phyloP scores from a whole-genome alignment of 257 asterid species.

The Solanum bulbocastanum region DNA sequence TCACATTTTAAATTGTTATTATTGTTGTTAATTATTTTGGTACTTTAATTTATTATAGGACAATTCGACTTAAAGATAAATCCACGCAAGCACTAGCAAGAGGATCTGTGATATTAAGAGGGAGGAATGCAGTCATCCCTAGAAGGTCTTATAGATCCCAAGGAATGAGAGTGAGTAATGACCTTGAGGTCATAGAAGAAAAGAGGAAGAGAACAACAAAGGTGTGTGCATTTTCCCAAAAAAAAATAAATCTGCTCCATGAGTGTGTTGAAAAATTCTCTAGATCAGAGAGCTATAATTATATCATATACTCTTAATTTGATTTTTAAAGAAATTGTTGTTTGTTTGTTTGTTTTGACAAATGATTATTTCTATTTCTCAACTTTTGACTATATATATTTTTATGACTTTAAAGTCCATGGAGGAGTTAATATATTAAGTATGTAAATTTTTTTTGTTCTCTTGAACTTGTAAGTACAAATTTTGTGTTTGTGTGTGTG shows the following conservation, averaged over 20 bases:
- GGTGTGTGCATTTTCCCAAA: background rate
- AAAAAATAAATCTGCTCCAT: background rate
- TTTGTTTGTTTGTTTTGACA: background rate
- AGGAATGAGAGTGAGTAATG: background rate
- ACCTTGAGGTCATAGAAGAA: background rate
- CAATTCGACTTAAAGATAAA: background rate
- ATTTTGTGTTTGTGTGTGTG: no score
- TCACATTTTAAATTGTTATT: background rate
- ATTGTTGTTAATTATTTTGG: background rate
- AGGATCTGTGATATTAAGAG: background rate
- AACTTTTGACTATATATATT: background rate
- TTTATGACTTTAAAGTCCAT: background rate
- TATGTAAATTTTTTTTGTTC: background rate
- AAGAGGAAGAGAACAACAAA: background rate
- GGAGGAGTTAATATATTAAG: background rate
- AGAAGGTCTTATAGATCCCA: background rate
- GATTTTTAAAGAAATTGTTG: background rate
- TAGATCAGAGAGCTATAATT: background rate
- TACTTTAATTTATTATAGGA: background rate
- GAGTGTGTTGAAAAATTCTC: background rate
- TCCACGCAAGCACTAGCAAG: background rate
- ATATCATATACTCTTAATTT: background rate
- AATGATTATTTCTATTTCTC: background rate
- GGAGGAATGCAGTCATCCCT: background rate
- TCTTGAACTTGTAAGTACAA: no score